These are phyloP conservation scores for Eucalyptus coolabah DNA, from an alignment of 345 rosid genomes.

Conservation along the genomic window DNA sequence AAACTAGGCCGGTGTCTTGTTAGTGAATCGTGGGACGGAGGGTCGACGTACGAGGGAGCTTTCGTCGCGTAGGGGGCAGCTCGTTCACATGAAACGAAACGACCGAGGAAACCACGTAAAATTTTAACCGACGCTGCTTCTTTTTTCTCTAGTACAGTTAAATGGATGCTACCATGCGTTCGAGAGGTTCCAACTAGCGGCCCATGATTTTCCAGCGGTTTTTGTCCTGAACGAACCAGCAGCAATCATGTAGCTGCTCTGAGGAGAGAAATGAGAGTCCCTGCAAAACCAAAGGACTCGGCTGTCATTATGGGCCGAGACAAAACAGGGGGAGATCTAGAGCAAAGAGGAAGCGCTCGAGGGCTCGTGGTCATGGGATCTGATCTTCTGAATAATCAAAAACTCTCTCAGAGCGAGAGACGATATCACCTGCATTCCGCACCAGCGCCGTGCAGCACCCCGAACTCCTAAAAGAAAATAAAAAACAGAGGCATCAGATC, in stretches of 20 bases:
- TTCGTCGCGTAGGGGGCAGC: neutral
- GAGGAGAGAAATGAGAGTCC: neutral
- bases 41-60: neutral
- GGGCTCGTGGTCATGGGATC: neutral
- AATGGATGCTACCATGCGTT: neutral
- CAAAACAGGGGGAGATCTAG: neutral
- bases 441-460: neutral
- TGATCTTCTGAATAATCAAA: neutral
- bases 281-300: neutral
- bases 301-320: neutral
- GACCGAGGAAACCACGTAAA: neutral
- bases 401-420: neutral
- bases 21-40: neutral
- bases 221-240: neutral
- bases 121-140: neutral
- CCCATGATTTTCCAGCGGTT: neutral
- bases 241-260: neutral
- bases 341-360: neutral
- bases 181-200: neutral
- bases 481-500: neutral
- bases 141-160: neutral
- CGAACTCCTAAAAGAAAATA: neutral
- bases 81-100: neutral
- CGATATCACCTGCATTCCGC: neutral
- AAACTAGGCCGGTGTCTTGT: neutral